Evolutionary conservation across 2,329 filamentous ascomycete genomes (phyloP).

Genomic region (Diaporthe humulicola): DNA sequence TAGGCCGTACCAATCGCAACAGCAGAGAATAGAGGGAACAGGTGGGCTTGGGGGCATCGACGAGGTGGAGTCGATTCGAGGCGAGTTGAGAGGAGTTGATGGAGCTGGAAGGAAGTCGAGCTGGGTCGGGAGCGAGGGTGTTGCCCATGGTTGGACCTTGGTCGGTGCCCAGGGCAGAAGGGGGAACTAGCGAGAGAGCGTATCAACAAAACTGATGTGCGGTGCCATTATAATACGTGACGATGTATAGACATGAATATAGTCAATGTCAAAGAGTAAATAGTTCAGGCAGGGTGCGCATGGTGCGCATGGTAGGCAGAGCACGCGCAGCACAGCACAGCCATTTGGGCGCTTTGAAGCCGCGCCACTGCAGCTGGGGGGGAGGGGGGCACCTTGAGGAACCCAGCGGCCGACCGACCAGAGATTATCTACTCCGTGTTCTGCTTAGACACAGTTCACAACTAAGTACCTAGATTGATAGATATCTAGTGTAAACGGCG

Average conservation of each 20-base stretch:
- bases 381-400: background rate
- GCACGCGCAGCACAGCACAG: background rate
- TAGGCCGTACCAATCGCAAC: conserved; percentile 27
- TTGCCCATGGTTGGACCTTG: conserved; percentile 3
- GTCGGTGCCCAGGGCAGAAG: background rate
- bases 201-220: background rate
- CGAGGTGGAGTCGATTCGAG: background rate
- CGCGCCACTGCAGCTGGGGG: conserved; percentile 4
- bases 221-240: conserved; percentile 18
- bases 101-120: background rate
- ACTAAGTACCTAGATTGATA: background rate
- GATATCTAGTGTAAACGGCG: background rate
- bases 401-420: background rate
- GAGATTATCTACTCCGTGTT: background rate
- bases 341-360: background rate
- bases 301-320: background rate
- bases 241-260: background rate
- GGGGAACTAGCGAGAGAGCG: background rate
- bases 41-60: background rate
- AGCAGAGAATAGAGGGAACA: background rate
- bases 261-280: conserved; percentile 9
- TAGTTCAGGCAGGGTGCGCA: background rate
- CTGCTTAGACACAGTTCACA: background rate
- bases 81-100: background rate
- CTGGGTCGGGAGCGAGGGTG: background rate